Evolutionary conservation across 441 rosid species (phyloP).

Genomic region (Aleurites moluccanus): DNA sequence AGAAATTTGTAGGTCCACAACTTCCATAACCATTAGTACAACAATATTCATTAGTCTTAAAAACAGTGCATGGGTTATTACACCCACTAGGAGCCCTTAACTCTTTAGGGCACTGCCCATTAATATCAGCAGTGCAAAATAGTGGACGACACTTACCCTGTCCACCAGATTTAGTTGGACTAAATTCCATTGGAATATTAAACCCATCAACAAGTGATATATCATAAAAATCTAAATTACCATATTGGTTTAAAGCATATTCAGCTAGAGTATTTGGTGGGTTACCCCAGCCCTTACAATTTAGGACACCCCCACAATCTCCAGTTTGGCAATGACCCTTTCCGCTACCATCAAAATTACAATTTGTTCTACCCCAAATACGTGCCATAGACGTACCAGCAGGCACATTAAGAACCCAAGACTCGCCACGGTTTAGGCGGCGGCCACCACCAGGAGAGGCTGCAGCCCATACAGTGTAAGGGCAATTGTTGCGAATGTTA

Average conservation of each 20-base stretch:
- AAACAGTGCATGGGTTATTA: constrained; percentile 42
- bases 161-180: constrained; percentile 9
- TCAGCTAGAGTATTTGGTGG: constrained; percentile 62
- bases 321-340: constrained; percentile 46
- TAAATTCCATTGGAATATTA: constrained; percentile 54
- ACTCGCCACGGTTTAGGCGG: constrained; percentile 38
- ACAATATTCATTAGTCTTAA: constrained; percentile 42
- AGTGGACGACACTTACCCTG: not conserved
- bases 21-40: constrained; percentile 32
- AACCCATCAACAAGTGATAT: constrained; percentile 59
- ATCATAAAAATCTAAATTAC: constrained; percentile 45
- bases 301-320: constrained; percentile 39
- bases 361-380: constrained; percentile 55
- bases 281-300: constrained; percentile 41
- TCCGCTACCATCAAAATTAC: constrained; percentile 45
- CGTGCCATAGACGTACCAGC: constrained; percentile 37
- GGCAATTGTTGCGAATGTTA: not conserved
- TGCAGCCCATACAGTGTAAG: constrained; percentile 13
- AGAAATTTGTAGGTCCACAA: constrained; percentile 24
- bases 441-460: constrained; percentile 46
- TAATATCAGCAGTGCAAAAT: constrained; percentile 40
- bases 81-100: constrained; percentile 44
- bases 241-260: constrained; percentile 39
- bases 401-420: constrained; percentile 35
- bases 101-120: constrained; percentile 38